phyloP scores from a whole-genome alignment of 768 basidiomycete species.

The Rhizopogon rudus region DNA sequence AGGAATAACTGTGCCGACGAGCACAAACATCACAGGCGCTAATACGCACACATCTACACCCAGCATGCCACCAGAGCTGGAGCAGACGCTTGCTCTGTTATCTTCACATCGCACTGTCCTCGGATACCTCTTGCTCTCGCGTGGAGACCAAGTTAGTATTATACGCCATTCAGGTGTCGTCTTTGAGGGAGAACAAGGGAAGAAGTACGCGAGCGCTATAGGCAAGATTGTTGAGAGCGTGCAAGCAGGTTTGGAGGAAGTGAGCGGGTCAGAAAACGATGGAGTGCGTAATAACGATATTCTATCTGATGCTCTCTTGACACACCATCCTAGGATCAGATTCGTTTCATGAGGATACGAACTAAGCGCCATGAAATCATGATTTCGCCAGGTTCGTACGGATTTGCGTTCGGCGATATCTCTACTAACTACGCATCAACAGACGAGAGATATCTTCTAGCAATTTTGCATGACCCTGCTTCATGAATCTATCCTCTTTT shows the following conservation, averaged over 20 bases:
- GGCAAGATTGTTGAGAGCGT: constrained; percentile 75
- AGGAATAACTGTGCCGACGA: constrained; percentile 10
- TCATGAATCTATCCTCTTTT: constrained; percentile 23
- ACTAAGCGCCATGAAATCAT: constrained; percentile 90
- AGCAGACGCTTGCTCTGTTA: constrained; percentile 70
- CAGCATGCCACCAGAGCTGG: constrained; percentile 71
- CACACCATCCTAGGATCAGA: constrained; percentile 57
- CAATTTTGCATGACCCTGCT: constrained; percentile 77
- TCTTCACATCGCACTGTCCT: constrained; percentile 81
- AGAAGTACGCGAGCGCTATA: constrained; percentile 67
- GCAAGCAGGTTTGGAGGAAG: constrained; percentile 73
- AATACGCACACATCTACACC: constrained; percentile 7
- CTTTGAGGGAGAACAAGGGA: constrained; percentile 82
- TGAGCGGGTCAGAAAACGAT: constrained; percentile 58
- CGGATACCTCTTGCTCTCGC: constrained; percentile 80
- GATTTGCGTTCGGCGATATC: neutral
- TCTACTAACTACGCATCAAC: neutral
- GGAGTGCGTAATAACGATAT: constrained; percentile 36
- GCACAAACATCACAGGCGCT: constrained; percentile 7
- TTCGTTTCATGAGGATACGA: constrained; percentile 85
- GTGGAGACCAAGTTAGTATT: constrained; percentile 68
- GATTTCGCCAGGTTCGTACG: constrained; percentile 81
- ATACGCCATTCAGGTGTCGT: constrained; percentile 82
- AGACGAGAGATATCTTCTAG: constrained; percentile 81
- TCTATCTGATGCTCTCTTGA: neutral